phyloP scores from a whole-genome alignment of 805 yeast genomes.

The Candida incommunis region DNA sequence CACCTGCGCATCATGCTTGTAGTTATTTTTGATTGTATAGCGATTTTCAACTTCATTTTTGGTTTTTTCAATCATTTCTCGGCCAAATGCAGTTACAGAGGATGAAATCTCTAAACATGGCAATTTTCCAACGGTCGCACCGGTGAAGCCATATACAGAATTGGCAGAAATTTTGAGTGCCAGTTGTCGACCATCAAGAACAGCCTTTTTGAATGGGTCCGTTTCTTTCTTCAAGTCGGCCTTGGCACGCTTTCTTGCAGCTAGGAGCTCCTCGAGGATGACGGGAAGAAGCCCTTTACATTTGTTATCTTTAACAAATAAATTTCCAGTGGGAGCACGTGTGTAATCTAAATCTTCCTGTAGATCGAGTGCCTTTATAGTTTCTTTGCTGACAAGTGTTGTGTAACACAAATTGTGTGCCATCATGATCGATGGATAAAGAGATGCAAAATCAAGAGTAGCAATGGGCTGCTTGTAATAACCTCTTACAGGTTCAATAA shows the following conservation, averaged over 20 bases:
- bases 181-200: constrained; percentile 90
- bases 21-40: constrained; percentile 73
- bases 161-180: constrained; percentile 95
- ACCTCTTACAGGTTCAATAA: constrained; percentile 91
- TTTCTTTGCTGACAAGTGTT: constrained; percentile 56
- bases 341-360: constrained; percentile 67
- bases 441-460: constrained; percentile 90
- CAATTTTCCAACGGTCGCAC: constrained; percentile 93
- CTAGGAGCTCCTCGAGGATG: constrained; percentile 71
- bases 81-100: constrained; percentile 88
- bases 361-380: constrained; percentile 51
- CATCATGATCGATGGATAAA: constrained; percentile 98
- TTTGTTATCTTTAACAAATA: constrained; percentile 54
- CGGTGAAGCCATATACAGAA: constrained; percentile 97
- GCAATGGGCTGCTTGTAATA: constrained; percentile 96
- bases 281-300: constrained; percentile 86
- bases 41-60: constrained; percentile 71
- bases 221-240: constrained; percentile 80
- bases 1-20: constrained; percentile 71
- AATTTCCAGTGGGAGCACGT: constrained; percentile 83
- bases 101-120: constrained; percentile 96
- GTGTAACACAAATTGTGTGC: constrained; percentile 97
- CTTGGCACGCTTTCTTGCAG: constrained; percentile 90
- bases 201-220: constrained; percentile 88
- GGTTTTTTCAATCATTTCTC: constrained; percentile 91